phyloP scores from a whole-genome alignment of 768 basidiomycete genomes.

The Psilocybe azurescens region DNA sequence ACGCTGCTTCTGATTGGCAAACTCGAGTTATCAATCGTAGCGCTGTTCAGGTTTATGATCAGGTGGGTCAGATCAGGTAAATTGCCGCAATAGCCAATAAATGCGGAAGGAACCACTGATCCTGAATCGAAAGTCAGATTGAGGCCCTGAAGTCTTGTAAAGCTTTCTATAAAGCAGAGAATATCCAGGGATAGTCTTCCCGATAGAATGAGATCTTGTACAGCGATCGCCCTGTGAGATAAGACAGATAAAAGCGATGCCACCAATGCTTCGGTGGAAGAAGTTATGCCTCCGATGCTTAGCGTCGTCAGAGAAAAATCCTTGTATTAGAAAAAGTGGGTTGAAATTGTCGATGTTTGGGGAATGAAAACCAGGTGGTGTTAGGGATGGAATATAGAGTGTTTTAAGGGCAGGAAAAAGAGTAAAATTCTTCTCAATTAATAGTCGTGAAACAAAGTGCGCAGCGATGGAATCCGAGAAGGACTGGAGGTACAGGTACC shows the following conservation, averaged over 20 bases:
- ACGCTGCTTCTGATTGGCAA: background rate
- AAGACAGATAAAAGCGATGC: slow-evolving; percentile 8
- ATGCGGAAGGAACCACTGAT: background rate
- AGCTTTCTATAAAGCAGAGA: background rate
- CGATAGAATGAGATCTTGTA: slow-evolving; percentile 1
- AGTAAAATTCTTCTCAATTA: background rate
- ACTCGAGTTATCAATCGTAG: background rate
- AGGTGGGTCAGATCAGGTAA: background rate
- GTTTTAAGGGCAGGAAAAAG: slow-evolving; percentile 12
- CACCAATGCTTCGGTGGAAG: slow-evolving; percentile 3
- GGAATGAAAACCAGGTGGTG: background rate
- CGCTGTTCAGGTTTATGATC: background rate
- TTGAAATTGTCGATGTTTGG: slow-evolving; percentile 4
- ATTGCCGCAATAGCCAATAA: background rate
- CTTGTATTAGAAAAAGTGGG: slow-evolving; percentile 7
- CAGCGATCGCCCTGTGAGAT: background rate
- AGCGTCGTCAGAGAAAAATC: background rate
- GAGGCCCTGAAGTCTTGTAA: slow-evolving; percentile 1
- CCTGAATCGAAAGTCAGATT: background rate
- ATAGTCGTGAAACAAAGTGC: slow-evolving; percentile 9
- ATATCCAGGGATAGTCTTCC: slow-evolving; percentile 4
- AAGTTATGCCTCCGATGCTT: slow-evolving; percentile 4
- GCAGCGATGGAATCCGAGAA: slow-evolving; percentile 8
- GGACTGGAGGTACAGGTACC: slow-evolving; percentile 6
- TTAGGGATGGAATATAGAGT: slow-evolving; percentile 4